Conservation (phyloP, 139 green algal species). For the Raphidocelis subcapitata region DNA sequence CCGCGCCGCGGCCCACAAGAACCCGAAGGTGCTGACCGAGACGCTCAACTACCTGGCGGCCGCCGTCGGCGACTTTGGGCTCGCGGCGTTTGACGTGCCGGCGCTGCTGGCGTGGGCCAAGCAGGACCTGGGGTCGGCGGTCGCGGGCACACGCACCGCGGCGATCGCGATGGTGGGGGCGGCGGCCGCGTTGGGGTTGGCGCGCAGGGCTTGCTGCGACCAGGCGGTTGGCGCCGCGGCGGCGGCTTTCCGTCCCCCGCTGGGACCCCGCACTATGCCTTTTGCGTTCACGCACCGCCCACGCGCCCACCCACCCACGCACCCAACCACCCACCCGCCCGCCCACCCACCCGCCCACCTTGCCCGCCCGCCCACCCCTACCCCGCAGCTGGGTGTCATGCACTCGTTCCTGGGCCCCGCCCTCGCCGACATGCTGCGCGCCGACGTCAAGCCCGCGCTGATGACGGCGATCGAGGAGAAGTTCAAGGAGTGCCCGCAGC, state of each 20-base stretch:
- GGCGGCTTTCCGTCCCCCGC: too few species aligned
- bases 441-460: conserved; percentile 91
- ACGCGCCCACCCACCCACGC: too few species aligned
- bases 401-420: conserved; percentile 69
- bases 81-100: conserved; percentile 61
- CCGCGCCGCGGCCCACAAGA: conserved; percentile 84
- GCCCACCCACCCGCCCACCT: too few species aligned
- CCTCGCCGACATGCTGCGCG: conserved; percentile 55
- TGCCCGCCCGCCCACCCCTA: background rate
- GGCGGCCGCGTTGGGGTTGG: too few species aligned
- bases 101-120: conserved; percentile 74
- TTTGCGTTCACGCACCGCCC: too few species aligned
- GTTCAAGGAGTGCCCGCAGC: conserved; percentile 80
- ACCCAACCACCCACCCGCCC: too few species aligned
- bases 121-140: conserved; percentile 77
- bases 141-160: conserved; percentile 74
- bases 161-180: conserved; percentile 72
- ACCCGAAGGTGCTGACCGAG: conserved; percentile 93
- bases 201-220: too few species aligned
- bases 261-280: too few species aligned
- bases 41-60: conserved; percentile 76
- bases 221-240: too few species aligned
- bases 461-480: conserved; percentile 85
- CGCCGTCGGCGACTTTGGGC: conserved; percentile 87
- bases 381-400: conserved; percentile 58